These are phyloP conservation scores for Mytilinidion resinicola DNA, from an alignment of 495 filamentous ascomycete genomes.

Conservation along the genomic window DNA sequence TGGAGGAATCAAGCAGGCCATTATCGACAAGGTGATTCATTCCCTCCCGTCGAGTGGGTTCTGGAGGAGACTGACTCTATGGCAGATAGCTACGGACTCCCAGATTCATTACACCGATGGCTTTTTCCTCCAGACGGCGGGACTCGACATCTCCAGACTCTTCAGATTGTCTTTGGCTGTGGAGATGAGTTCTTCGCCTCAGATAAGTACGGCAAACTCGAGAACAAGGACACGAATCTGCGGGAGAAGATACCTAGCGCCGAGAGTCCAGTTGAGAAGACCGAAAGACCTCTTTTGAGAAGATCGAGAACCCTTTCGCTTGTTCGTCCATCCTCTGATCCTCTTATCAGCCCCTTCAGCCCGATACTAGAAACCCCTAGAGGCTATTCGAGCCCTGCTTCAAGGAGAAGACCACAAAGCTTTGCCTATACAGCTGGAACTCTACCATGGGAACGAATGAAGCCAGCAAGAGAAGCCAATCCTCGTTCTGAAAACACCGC, in stretches of 20 bases:
- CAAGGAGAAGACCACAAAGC: not conserved
- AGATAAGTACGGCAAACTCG: constrained; percentile 38
- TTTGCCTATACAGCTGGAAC: not conserved
- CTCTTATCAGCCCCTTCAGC: not conserved
- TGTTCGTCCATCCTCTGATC: constrained; percentile 9
- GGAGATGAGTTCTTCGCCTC: constrained; percentile 42
- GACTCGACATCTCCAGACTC: constrained; percentile 35
- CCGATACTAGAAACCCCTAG: not conserved
- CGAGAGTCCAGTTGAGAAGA: constrained; percentile 1
- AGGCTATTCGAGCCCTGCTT: not conserved
- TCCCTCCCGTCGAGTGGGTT: not conserved
- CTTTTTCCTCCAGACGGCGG: constrained; percentile 37
- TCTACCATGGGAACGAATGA: not conserved
- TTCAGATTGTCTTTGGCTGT: constrained; percentile 40
- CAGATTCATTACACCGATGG: constrained; percentile 36
- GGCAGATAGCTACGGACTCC: constrained; percentile 39
- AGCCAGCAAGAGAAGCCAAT: not conserved
- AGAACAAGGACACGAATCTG: constrained; percentile 15
- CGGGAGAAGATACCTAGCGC: not conserved
- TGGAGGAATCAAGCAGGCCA: constrained; percentile 23
- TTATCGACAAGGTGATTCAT: constrained; percentile 19
- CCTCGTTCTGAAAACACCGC: constrained; percentile 4
- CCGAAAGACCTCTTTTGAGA: not conserved
- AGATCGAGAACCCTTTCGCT: constrained; percentile 21
- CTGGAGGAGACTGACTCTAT: not conserved